These are phyloP conservation scores for Saccharomyces hybrid DNA, from an alignment of 1,139 yeast genomes.

Conservation along the genomic window DNA sequence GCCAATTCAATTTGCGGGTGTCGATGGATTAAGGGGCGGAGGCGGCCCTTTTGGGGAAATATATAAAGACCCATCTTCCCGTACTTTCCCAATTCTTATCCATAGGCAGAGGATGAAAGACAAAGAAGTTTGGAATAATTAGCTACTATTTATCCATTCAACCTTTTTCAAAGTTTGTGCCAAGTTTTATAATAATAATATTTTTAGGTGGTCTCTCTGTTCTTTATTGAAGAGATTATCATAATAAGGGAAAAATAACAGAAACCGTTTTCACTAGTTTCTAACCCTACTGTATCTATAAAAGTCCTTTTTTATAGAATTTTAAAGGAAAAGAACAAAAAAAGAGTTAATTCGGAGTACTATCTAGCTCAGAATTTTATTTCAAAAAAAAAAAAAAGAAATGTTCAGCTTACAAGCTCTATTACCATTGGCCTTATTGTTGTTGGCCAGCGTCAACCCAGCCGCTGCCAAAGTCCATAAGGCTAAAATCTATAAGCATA, in stretches of 20 bases:
- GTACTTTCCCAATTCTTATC: neutral
- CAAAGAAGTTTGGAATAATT: neutral
- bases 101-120: neutral
- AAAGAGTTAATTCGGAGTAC: neutral
- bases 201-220: neutral
- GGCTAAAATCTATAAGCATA: constrained; percentile 57
- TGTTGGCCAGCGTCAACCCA: constrained; percentile 36
- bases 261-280: neutral
- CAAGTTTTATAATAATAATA: neutral
- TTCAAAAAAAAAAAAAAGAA: neutral
- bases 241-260: neutral
- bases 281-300: neutral
- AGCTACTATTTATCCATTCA: neutral
- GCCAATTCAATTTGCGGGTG: neutral
- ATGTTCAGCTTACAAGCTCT: constrained; percentile 49
- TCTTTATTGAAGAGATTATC: neutral
- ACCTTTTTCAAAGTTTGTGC: neutral
- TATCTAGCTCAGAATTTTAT: neutral
- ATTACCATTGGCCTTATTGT: constrained; percentile 61
- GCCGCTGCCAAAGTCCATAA: constrained; percentile 52
- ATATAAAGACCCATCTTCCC: neutral
- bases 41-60: neutral
- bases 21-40: constrained; percentile 1
- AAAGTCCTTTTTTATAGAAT: neutral
- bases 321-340: neutral